These are phyloP conservation scores for Tricholoma furcatifolium DNA, from an alignment of 768 basidiomycete species.

Conservation along the genomic window DNA sequence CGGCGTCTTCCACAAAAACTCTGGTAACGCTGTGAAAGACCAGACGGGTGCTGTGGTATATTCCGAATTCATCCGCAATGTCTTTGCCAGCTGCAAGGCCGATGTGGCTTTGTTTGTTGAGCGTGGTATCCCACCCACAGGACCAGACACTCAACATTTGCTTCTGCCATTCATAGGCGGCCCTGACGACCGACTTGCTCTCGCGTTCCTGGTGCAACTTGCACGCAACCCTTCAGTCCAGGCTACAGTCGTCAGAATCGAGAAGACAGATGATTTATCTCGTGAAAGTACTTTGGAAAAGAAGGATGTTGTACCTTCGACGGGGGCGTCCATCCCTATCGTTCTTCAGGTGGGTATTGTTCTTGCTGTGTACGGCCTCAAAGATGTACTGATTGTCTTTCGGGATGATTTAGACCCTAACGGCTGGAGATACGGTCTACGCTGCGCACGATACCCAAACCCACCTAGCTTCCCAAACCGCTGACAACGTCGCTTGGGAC, in stretches of 20 bases:
- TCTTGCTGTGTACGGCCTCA: not conserved
- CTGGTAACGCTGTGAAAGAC: constrained; percentile 39
- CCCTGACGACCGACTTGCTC: constrained; percentile 86
- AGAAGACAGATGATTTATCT: constrained; percentile 39
- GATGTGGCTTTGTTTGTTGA: constrained; percentile 91
- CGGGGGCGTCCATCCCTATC: constrained; percentile 8
- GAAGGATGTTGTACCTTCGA: constrained; percentile 6
- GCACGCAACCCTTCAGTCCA: constrained; percentile 53
- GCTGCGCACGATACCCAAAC: constrained; percentile 63
- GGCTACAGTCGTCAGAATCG: constrained; percentile 74
- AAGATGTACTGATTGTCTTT: no score
- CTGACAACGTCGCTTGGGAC: constrained; percentile 81
- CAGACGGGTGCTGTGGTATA: constrained; percentile 58
- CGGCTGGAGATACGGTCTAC: constrained; percentile 72
- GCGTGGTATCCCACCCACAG: constrained; percentile 43
- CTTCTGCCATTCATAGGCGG: constrained; percentile 94
- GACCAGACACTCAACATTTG: constrained; percentile 49
- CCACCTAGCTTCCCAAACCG: constrained; percentile 73
- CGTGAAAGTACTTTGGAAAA: constrained; percentile 29
- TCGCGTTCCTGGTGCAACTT: constrained; percentile 82
- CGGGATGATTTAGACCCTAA: constrained; percentile 35
- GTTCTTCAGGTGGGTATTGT: constrained; percentile 31
- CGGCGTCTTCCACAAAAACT: constrained; percentile 59
- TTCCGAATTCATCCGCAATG: constrained; percentile 81
- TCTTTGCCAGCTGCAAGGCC: constrained; percentile 67